Evolutionary conservation across 2,329 filamentous ascomycete species (phyloP).

Genomic region (Exophiala viscosa): DNA sequence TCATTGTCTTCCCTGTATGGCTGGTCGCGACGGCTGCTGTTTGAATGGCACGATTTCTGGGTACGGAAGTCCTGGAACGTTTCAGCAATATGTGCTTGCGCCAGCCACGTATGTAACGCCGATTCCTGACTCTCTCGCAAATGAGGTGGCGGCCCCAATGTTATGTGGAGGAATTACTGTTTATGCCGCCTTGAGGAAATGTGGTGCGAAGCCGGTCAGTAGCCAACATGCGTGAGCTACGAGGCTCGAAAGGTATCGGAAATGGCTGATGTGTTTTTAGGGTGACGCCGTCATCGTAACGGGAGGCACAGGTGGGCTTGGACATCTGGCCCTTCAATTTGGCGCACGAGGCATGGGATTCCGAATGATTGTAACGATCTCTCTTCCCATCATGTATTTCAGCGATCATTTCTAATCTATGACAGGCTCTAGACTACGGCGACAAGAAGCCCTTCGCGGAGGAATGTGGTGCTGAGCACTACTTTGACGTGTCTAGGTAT

Average conservation of each 20-base stretch:
- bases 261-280: too few relatives aligned
- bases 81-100: constrained; percentile 30
- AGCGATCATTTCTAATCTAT: too few relatives aligned
- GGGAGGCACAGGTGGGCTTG: not conserved
- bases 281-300: not conserved
- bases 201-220: not conserved
- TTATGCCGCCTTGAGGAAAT: not conserved
- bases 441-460: not conserved
- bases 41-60: not conserved
- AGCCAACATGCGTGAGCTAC: too few relatives aligned
- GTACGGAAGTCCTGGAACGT: constrained; percentile 22
- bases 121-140: constrained; percentile 43
- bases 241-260: too few relatives aligned
- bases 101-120: not conserved
- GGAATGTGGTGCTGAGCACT: not conserved
- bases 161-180: constrained; percentile 49
- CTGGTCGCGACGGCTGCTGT: not conserved
- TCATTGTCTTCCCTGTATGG: not conserved
- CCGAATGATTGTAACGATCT: not conserved
- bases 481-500: not conserved
- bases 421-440: not conserved
- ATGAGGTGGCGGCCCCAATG: constrained; percentile 60
- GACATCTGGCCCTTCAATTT: not conserved
- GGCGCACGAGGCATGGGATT: not conserved
- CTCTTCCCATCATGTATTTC: too few relatives aligned